phyloP scores from a whole-genome alignment of 1,139 yeast species.

The Zygotorulaspora mrakii region DNA sequence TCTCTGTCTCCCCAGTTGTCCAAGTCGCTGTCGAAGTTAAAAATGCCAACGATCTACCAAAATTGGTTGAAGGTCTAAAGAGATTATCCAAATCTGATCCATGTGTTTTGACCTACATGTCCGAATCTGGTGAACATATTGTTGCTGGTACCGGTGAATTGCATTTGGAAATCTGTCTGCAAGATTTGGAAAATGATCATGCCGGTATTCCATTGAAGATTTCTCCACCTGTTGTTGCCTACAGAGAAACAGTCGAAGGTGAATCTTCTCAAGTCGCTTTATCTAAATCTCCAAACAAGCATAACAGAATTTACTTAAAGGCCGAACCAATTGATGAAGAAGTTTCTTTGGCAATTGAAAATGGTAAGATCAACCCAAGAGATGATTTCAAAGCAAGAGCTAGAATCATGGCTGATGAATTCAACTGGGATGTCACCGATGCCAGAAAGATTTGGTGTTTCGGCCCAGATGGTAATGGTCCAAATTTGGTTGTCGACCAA shows the following conservation, averaged over 20 bases:
- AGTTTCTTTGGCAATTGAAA: conserved; percentile 86
- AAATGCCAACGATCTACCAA: conserved; percentile 99
- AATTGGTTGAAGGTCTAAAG: conserved; percentile 99
- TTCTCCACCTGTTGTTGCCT: conserved; percentile 96
- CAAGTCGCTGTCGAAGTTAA: conserved; percentile 99
- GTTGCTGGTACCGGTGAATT: conserved; percentile 99
- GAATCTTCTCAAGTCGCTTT: conserved; percentile 95
- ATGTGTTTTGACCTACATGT: conserved; percentile 85
- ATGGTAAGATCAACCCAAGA: conserved; percentile 88
- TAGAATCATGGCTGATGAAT: conserved; percentile 97
- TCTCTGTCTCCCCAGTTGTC: conserved; percentile 99
- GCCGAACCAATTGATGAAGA: conserved; percentile 97
- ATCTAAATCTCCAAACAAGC: conserved; percentile 99
- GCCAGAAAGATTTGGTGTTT: conserved; percentile 99
- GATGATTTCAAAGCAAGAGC: conserved; percentile 99
- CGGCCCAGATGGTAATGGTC: conserved; percentile 99
- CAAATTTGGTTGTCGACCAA: conserved; percentile 98
- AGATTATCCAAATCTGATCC: conserved; percentile 99
- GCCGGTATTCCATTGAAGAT: conserved; percentile 99
- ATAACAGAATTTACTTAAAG: conserved; percentile 98
- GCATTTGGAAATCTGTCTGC: conserved; percentile 97
- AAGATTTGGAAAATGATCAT: conserved; percentile 96
- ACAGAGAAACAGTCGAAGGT: conserved; percentile 96
- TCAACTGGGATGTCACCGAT: conserved; percentile 99
- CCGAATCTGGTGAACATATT: conserved; percentile 98